Evolutionary conservation across 2,329 filamentous ascomycete genomes (phyloP), one percentile per base, ranked within the genome.

Genomic region (Trichophyton benhamiae): DNA sequence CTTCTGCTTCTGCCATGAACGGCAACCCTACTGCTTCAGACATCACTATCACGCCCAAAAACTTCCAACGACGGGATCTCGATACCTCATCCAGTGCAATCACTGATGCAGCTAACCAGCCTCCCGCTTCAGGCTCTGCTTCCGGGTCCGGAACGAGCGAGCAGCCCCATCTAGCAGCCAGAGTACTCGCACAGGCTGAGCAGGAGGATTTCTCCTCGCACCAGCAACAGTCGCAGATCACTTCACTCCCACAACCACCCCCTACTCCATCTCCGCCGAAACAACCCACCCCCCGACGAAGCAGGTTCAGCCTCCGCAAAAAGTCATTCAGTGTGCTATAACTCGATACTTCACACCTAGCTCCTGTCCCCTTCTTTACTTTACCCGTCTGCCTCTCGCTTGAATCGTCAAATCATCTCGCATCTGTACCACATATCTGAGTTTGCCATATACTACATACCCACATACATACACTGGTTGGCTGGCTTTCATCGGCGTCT

Each of bases 221-320:
- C 3, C 46, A 55, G 20, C 33, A 38, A 13, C 25, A 55, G 33
- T 4, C 27, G 27, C 27, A 7, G 6, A 30, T 55, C 7, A 55
- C 49, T 17, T 55, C 49, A 3, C 30, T 55, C 15, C 49, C 49
- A 22, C 49, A 55, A 36, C 13, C 49, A 3, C 49, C 49, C 17
- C 49, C 49, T 5, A 2, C 15, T 33, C n/a, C 27, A 3, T 36
- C 49, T 13, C 25, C 49, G 1, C 49, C 25, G 4, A 61, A 63
- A 33, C 57, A 61, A 41, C 59, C 57, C 33, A 64, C 49, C 38
- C 58, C 58, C 3, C 72, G 69, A 65, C 76, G 72, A 68, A 74
- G 72, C 63, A 73, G 72, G 44, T 78, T 78, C 67, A 76, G 74
- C 60, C 66, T 78, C 60, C 68, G 74, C 57, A 77, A 76, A 66